These are phyloP conservation scores for Kuraishia hungarica DNA, from an alignment of 805 yeast species.

Conservation along the genomic window DNA sequence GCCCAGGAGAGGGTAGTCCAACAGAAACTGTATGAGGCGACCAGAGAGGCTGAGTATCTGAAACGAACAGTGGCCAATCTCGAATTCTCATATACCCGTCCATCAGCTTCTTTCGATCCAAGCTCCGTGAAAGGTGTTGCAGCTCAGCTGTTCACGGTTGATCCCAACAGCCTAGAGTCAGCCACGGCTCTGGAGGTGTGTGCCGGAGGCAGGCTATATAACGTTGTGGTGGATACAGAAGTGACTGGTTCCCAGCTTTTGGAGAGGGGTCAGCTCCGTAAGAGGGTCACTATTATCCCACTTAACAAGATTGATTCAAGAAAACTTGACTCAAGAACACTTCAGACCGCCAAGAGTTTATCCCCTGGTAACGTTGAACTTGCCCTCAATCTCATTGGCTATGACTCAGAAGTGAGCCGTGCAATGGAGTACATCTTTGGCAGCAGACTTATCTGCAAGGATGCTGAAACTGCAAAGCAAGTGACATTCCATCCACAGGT, in stretches of 20 bases:
- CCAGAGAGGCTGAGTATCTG: slow-evolving; percentile 42
- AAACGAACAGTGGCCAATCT: slow-evolving; percentile 61
- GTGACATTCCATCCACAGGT: slow-evolving; percentile 84
- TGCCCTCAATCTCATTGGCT: slow-evolving; percentile 78
- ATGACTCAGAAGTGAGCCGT: slow-evolving; percentile 54
- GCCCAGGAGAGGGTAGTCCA: slow-evolving; percentile 33
- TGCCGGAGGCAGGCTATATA: slow-evolving; percentile 87
- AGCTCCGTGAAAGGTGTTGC: slow-evolving; percentile 77
- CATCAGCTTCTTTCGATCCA: slow-evolving; percentile 51
- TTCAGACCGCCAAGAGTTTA: slow-evolving; percentile 60
- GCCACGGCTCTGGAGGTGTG: slow-evolving; percentile 86
- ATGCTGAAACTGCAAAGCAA: slow-evolving; percentile 79
- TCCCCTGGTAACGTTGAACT: slow-evolving; percentile 83
- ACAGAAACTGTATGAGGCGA: slow-evolving; percentile 33
- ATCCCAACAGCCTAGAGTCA: slow-evolving; percentile 44
- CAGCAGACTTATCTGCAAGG: slow-evolving; percentile 75
- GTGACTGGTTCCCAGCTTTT: slow-evolving; percentile 75
- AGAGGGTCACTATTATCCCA: slow-evolving; percentile 88
- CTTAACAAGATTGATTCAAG: slow-evolving; percentile 73
- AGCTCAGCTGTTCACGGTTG: slow-evolving; percentile 70
- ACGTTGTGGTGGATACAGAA: slow-evolving; percentile 86
- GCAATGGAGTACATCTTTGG: slow-evolving; percentile 96
- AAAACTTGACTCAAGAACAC: slow-evolving; percentile 38
- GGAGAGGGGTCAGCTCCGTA: slow-evolving; percentile 67
- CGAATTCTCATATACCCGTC: slow-evolving; percentile 66